phyloP scores from a whole-genome alignment of 2,329 filamentous ascomycete species.

The Colletotrichum costaricense region DNA sequence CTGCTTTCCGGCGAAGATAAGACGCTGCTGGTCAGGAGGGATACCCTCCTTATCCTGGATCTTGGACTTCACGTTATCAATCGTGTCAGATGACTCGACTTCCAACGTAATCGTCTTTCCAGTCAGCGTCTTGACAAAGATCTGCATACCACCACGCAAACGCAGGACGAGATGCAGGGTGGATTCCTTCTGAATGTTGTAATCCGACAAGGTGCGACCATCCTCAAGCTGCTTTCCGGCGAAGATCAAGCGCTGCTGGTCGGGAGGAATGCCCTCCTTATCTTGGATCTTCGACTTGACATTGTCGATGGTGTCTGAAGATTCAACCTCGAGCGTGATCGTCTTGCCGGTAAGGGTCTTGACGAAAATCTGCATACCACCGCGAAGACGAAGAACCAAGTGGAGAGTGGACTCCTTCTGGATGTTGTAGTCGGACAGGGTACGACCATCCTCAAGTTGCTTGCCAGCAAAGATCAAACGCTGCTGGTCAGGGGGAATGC shows the following conservation, averaged over 20 bases:
- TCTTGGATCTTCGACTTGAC: conserved; percentile 95
- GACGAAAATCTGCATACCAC: conserved; percentile 91
- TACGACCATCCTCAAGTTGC: conserved; percentile 95
- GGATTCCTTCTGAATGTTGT: conserved; percentile 96
- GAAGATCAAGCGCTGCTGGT: conserved; percentile 94
- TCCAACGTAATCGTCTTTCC: conserved; percentile 94
- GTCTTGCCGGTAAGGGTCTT: conserved; percentile 94
- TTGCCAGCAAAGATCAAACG: conserved; percentile 96
- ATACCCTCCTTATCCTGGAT: conserved; percentile 99
- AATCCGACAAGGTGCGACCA: conserved; percentile 89
- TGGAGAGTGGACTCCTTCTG: conserved; percentile 93
- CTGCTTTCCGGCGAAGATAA: conserved; percentile 97
- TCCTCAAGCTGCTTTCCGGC: conserved; percentile 95
- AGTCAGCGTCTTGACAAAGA: conserved; percentile 87
- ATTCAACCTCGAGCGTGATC: conserved; percentile 92
- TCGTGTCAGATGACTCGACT: conserved; percentile 89
- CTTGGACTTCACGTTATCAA: conserved; percentile 96
- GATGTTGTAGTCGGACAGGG: conserved; percentile 92
- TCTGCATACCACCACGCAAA: conserved; percentile 83
- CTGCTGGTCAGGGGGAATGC: conserved; percentile 95
- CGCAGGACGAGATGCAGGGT: conserved; percentile 85
- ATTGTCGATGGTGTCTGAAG: conserved; percentile 91
- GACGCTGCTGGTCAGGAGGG: conserved; percentile 92
- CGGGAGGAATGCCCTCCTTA: conserved; percentile 93
- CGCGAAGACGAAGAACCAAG: conserved; percentile 86